A percentile compares a stretch with the other conserved stretches of the same genome.
These are phyloP conservation scores for Neurospora terricola DNA, from an alignment of 495 filamentous ascomycete genomes.

Conservation along the genomic window DNA sequence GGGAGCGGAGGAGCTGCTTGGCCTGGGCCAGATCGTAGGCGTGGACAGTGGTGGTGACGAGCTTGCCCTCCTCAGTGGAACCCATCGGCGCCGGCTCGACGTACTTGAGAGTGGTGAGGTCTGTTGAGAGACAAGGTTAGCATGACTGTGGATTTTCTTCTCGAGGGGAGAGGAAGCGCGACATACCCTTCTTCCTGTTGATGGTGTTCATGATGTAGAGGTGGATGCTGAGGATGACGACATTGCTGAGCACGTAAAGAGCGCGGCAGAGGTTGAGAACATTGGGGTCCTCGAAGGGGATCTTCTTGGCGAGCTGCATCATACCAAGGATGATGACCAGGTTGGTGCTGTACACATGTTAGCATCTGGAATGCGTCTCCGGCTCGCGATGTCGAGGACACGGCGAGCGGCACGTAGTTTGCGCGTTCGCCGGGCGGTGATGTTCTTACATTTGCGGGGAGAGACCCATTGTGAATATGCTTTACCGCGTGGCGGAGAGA, in stretches of 20 bases:
- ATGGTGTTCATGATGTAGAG: slow-evolving; percentile 73
- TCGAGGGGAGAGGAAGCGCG: background rate
- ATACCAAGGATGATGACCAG: slow-evolving; percentile 89
- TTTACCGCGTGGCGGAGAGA: background rate
- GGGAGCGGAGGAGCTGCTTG: slow-evolving; percentile 68
- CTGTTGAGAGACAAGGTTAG: slow-evolving; percentile 35
- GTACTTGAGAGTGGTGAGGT: slow-evolving; percentile 96
- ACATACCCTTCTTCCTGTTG: slow-evolving; percentile 87
- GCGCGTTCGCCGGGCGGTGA: background rate
- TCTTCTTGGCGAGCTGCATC: slow-evolving; percentile 95
- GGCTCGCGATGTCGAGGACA: background rate
- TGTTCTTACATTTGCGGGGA: background rate
- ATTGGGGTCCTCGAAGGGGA: slow-evolving; percentile 86
- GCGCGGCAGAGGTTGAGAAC: slow-evolving; percentile 77
- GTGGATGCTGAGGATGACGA: slow-evolving; percentile 78
- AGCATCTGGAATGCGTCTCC: background rate
- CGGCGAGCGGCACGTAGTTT: background rate
- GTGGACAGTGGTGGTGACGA: slow-evolving; percentile 89
- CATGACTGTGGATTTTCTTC: background rate
- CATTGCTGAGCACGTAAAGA: slow-evolving; percentile 75
- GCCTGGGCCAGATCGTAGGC: slow-evolving; percentile 86
- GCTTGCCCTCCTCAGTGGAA: slow-evolving; percentile 82
- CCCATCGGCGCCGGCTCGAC: slow-evolving; percentile 91
- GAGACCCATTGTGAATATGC: background rate
- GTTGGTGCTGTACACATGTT: slow-evolving; percentile 57